Evolutionary conservation across 140 eudicot species (phyloP), one percentile per base, ranked within the genome.

Genomic region (Bidens hawaiensis): DNA sequence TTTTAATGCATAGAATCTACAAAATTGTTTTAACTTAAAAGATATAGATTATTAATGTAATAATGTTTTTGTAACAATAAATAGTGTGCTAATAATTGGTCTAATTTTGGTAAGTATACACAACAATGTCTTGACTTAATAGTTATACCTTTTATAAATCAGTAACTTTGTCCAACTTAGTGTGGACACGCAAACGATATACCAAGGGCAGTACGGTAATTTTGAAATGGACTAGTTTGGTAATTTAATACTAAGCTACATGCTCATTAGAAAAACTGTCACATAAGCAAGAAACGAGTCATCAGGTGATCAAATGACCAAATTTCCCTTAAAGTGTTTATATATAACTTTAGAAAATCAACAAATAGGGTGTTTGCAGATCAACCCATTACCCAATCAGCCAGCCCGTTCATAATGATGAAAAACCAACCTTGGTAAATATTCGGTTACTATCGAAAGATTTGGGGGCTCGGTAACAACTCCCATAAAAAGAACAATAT

Each of bases 401-500:
- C 61, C 36, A 21, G 21, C 23, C 28, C 49, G n/a, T 21, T 18
- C 36, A 17, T 4, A 69, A 51, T 4, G 47, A 14, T 14, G 62
- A 70, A 70, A 45, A 70, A 45, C 60, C 6, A 8, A 85, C 98
- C 98, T 87, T 64, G 96, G 84, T 61, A 91, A 72, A 73, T 87
- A 91, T 68, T 91, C 98, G 0, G 98, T 87, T 46, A 91, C 96
- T 70, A 91, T 91, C 15, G 98, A 88, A 69, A 91, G 71, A 72
- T 91, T 82, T 48, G 98, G 98, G n/a, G 95, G 96, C 77, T 91
- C 83, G 18, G 89, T 87, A 10, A 91, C 98, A 41, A 95, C 96
- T 43, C 98, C 98, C 98, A 91, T 91, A 65, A 91, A 87, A 67
- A 91, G 95, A 67, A 91, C 98, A 30, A 91, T 87, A 75, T 91